Conservation (phyloP, 73 alveolate species). For the Paraurostyla sp. region DNA sequence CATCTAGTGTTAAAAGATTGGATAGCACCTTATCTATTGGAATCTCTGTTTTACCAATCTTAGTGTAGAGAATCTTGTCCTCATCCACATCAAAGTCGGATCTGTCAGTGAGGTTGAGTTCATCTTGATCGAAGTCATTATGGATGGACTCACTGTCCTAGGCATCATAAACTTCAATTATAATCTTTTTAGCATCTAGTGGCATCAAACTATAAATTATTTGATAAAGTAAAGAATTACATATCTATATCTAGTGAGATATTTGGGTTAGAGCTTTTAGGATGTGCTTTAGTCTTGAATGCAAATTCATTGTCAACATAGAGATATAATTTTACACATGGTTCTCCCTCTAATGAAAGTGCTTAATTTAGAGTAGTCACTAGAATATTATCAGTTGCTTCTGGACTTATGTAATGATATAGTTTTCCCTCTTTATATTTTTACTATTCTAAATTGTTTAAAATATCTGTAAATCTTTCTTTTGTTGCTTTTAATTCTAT, state of each 20-base stretch:
- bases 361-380: constrained; percentile 9
- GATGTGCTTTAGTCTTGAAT: constrained; percentile 30
- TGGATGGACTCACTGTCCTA: constrained; percentile 10
- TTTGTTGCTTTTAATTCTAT: neutral
- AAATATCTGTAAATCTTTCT: neutral
- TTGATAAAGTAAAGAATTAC: neutral
- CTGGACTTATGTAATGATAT: constrained; percentile 21
- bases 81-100: constrained; percentile 15
- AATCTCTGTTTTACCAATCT: constrained; percentile 54
- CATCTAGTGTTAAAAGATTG: constrained; percentile 24
- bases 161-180: constrained; percentile 47
- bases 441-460: neutral
- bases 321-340: constrained; percentile 4
- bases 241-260: constrained; percentile 39
- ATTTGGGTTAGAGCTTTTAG: constrained; percentile 9
- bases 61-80: constrained; percentile 15
- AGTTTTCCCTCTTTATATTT: neutral
- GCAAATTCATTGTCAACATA: constrained; percentile 38
- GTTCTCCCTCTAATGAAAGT: constrained; percentile 44
- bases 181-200: constrained; percentile 18
- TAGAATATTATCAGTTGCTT: constrained; percentile 16
- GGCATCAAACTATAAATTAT: constrained; percentile 21
- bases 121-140: neutral
- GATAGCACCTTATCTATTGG: constrained; percentile 7
- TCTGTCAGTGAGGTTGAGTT: constrained; percentile 2